Percentiles rank a stretch among this genome's conserved stretches.
Conservation (phyloP, 768 basidiomycete genomes). For the Fistulinella prunicolor region DNA sequence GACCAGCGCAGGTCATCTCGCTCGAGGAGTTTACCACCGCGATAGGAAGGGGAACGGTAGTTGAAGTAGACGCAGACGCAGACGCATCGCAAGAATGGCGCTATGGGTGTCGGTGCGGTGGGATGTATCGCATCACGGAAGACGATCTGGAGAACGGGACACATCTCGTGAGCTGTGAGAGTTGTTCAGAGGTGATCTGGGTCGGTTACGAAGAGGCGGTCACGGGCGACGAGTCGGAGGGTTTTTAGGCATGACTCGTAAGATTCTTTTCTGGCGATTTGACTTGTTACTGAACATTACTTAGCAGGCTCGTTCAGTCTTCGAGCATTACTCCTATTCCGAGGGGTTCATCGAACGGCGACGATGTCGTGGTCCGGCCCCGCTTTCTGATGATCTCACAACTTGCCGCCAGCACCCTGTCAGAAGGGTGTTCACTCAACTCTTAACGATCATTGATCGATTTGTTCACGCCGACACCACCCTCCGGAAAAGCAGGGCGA, state of each 20-base stretch:
- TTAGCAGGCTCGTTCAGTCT: background rate
- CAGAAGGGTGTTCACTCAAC: too few species aligned
- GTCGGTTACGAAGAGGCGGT: constrained; percentile 70
- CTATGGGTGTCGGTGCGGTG: constrained; percentile 74
- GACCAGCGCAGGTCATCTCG: constrained; percentile 78
- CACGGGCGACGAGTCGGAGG: constrained; percentile 18
- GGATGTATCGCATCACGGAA: constrained; percentile 54
- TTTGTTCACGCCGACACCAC: too few species aligned
- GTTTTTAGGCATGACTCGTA: background rate
- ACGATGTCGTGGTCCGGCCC: too few species aligned
- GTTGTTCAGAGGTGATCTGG: constrained; percentile 83
- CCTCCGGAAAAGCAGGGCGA: too few species aligned
- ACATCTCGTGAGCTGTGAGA: constrained; percentile 69
- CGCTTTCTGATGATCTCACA: too few species aligned
- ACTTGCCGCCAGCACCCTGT: too few species aligned
- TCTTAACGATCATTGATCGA: too few species aligned
- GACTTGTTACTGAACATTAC: background rate
- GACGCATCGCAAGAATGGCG: constrained; percentile 39
- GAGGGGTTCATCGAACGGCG: too few species aligned
- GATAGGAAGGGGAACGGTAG: constrained; percentile 17
- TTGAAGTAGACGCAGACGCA: constrained; percentile 29
- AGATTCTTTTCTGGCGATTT: background rate
- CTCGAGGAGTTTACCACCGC: constrained; percentile 59
- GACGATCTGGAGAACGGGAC: constrained; percentile 63
- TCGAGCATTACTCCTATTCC: too few species aligned